Base-by-base conservation (phyloP, 305 asterid genomes). In the Petunia hybrid region DNA sequence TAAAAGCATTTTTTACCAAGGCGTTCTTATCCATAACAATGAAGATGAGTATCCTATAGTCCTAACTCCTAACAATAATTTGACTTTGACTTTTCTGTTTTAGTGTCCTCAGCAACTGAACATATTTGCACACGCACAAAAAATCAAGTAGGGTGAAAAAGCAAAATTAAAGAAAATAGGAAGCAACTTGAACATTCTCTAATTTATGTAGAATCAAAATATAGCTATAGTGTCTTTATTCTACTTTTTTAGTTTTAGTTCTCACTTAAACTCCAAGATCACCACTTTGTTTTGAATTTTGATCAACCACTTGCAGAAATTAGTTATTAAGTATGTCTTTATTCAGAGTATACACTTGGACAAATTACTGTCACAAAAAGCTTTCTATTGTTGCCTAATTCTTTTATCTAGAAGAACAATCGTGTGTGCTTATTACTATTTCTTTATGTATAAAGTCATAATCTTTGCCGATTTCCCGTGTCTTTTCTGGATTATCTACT, bases 391-490 rank as follows among this genome's bases (percentile, higher is more conserved):
- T 16, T 16, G 64, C 38, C 38, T 43, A 43, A 16, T 22, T 4
- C 76, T 16, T 69, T 45, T 8, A 70, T 70, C 77, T 22, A 45
- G 77, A 69, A 69, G 76, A 43, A 22, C 76, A 43, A 2, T 4
- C 31, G 16, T 43, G 5, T 69, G 9, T 13, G 16, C 46, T 22
- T 31, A 40, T 22, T 9, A 22, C 5, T 45, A 22, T 46, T 70
- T 70, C 31, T 12, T 65, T 65, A 66, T 48, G 31, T 48, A 71
- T 71, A 46, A 12, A 5, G 13, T 71, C 13, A 3, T 35, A 13
- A 73, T 48, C 7, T 48, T 53, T 35, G 74, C 74, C 5, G 74
- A 45, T 41, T 67, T 14, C 10, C 36, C 62, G 7, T 73, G 45
- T 13, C 78, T 8, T 71, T 35, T 31, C 16, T 5, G 61, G 12